A percentile compares a stretch with the other conserved stretches of the same genome.
These are phyloP conservation scores for Aspergillus neoniger DNA, from an alignment of 2,329 filamentous ascomycete genomes.

Conservation along the genomic window DNA sequence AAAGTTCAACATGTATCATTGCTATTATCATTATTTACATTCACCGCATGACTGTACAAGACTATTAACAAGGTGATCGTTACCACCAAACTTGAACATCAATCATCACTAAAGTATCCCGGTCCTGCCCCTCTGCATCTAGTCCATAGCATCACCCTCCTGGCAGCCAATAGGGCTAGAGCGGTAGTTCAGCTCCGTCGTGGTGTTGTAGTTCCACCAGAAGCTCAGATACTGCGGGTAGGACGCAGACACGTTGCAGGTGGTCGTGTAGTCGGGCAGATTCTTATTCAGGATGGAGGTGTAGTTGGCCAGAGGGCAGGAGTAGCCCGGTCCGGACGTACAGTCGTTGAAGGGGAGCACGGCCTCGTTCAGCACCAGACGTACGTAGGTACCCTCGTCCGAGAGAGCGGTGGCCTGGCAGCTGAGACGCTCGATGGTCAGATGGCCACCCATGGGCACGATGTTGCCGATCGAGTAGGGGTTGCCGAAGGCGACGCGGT, in stretches of 20 bases:
- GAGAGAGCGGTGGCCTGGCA: conserved; percentile 22
- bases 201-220: conserved; percentile 23
- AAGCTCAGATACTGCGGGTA: conserved; percentile 20
- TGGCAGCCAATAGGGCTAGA: neutral
- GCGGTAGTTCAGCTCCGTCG: conserved; percentile 1
- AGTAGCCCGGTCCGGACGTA: conserved; percentile 22
- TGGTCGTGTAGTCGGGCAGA: conserved; percentile 15
- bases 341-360: conserved; percentile 21
- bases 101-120: neutral
- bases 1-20: neutral
- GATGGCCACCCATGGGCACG: conserved; percentile 22
- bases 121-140: neutral
- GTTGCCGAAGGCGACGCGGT: conserved; percentile 23
- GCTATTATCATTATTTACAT: neutral
- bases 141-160: neutral
- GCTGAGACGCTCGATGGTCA: conserved; percentile 26
- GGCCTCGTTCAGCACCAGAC: conserved; percentile 26
- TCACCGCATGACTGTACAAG: neutral
- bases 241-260: conserved; percentile 17
- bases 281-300: conserved; percentile 13
- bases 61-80: neutral
- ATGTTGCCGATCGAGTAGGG: conserved; percentile 22
- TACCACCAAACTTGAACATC: neutral
- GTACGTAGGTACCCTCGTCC: conserved; percentile 20
- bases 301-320: conserved; percentile 21